phyloP scores from a whole-genome alignment of 768 basidiomycete genomes.

The Plicaturopsis crispa region DNA sequence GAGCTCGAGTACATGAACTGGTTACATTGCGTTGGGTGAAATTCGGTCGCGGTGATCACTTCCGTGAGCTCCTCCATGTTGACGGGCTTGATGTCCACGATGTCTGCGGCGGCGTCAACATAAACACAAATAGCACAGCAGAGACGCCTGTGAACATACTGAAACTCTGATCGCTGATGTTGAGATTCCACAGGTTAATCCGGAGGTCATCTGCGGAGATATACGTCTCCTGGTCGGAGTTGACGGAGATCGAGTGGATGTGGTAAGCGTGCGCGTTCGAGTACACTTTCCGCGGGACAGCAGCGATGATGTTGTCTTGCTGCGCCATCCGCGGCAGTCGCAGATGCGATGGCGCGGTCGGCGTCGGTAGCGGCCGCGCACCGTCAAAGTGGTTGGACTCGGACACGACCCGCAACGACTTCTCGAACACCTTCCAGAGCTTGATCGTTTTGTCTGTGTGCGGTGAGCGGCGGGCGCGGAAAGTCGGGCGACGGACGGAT shows the following conservation, averaged over 20 bases:
- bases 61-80: conserved; percentile 99
- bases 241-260: conserved; percentile 99
- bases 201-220: conserved; percentile 98
- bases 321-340: conserved; percentile 86
- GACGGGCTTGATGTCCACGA: conserved; percentile 98
- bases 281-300: conserved; percentile 97
- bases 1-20: conserved; percentile 99
- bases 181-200: conserved; percentile 97
- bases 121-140: conserved; percentile 2
- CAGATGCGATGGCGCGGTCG: conserved; percentile 50
- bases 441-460: conserved; percentile 96
- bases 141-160: conserved; percentile 49
- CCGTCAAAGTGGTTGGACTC: conserved; percentile 93
- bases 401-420: conserved; percentile 89
- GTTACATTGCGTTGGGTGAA: conserved; percentile 97
- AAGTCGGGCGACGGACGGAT: conserved; percentile 7
- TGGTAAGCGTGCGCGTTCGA: conserved; percentile 99
- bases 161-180: conserved; percentile 98
- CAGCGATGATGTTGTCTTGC: conserved; percentile 98
- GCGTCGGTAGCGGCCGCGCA: conserved; percentile 60
- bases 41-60: conserved; percentile 99
- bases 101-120: conserved; percentile 49
- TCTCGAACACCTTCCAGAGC: conserved; percentile 99
- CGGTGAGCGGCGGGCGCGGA: conserved; percentile 2
- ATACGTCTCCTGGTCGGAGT: conserved; percentile 99